Conservation (phyloP, 2,329 filamentous ascomycete genomes). For the Fusarium praegraminearum region DNA sequence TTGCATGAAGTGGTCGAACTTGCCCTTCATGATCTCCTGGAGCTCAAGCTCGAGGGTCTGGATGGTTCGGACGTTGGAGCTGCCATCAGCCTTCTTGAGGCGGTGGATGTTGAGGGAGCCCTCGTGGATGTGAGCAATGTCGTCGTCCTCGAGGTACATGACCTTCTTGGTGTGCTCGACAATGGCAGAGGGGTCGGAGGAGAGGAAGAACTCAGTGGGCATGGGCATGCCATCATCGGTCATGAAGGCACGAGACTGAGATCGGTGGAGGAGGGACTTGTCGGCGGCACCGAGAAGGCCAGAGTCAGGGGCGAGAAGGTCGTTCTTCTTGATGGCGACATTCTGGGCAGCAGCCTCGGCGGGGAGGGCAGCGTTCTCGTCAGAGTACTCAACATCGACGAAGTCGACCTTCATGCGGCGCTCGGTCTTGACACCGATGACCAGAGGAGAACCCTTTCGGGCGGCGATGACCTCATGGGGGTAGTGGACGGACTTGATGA, state of each 20-base stretch:
- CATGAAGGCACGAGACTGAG: constrained; percentile 98
- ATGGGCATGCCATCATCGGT: constrained; percentile 98
- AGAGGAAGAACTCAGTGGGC: constrained; percentile 99
- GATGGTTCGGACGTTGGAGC: constrained; percentile 96
- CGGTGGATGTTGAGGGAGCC: constrained; percentile 99
- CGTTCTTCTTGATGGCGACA: constrained; percentile 92
- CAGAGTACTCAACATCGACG: constrained; percentile 96
- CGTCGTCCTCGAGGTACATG: constrained; percentile 98
- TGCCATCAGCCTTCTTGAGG: constrained; percentile 94
- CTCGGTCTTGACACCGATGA: constrained; percentile 95
- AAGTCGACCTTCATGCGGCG: constrained; percentile 99
- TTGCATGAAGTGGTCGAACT: constrained; percentile 99
- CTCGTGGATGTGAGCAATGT: constrained; percentile 99
- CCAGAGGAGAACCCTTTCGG: constrained; percentile 96
- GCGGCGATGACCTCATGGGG: constrained; percentile 98
- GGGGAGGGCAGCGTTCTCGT: constrained; percentile 84
- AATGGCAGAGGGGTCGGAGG: constrained; percentile 97
- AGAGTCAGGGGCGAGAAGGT: constrained; percentile 73
- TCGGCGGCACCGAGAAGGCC: constrained; percentile 85
- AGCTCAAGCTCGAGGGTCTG: constrained; percentile 99
- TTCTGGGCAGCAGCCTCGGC: constrained; percentile 97
- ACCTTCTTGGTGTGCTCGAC: constrained; percentile 99
- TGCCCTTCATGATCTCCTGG: constrained; percentile 99
- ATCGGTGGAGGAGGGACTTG: constrained; percentile 98
- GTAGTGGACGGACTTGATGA: constrained; percentile 99